phyloP scores from a whole-genome alignment of 768 basidiomycete genomes.

The Termitomyces eurrhizus region DNA sequence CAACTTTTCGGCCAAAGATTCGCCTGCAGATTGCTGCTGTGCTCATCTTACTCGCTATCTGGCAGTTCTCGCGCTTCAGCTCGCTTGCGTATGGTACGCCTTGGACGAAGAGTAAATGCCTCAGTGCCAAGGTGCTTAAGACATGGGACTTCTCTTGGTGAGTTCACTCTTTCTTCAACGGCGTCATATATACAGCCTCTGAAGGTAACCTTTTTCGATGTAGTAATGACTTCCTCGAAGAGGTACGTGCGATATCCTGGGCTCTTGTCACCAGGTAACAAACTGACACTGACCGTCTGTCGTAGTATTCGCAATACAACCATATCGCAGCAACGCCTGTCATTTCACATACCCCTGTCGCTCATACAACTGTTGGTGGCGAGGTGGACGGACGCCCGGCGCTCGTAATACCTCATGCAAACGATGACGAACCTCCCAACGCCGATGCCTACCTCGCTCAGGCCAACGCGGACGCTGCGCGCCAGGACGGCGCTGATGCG shows the following conservation, averaged over 20 bases:
- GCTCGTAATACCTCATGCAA: slow-evolving; percentile 40
- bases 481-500: slow-evolving; percentile 5
- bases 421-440: slow-evolving; percentile 24
- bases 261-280: not conserved
- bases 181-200: not conserved
- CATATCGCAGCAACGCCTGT: slow-evolving; percentile 33
- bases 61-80: slow-evolving; percentile 76
- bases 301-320: slow-evolving; percentile 57
- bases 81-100: slow-evolving; percentile 79
- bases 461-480: slow-evolving; percentile 4
- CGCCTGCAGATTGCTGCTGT: slow-evolving; percentile 80
- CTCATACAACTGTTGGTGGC: slow-evolving; percentile 46
- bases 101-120: slow-evolving; percentile 84
- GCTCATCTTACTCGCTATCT: slow-evolving; percentile 67
- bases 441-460: slow-evolving; percentile 5
- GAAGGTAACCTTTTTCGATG: not conserved
- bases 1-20: slow-evolving; percentile 67
- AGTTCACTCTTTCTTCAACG: slow-evolving; percentile 13
- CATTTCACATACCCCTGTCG: slow-evolving; percentile 31
- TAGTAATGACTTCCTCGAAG: slow-evolving; percentile 66
- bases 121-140: slow-evolving; percentile 78
- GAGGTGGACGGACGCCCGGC: slow-evolving; percentile 51
- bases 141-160: slow-evolving; percentile 97
- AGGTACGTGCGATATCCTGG: slow-evolving; percentile 47
- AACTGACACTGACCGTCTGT: not conserved